Base-by-base conservation (phyloP, 352 stramenopile genomes). In the Saprolegnia diclina region DNA sequence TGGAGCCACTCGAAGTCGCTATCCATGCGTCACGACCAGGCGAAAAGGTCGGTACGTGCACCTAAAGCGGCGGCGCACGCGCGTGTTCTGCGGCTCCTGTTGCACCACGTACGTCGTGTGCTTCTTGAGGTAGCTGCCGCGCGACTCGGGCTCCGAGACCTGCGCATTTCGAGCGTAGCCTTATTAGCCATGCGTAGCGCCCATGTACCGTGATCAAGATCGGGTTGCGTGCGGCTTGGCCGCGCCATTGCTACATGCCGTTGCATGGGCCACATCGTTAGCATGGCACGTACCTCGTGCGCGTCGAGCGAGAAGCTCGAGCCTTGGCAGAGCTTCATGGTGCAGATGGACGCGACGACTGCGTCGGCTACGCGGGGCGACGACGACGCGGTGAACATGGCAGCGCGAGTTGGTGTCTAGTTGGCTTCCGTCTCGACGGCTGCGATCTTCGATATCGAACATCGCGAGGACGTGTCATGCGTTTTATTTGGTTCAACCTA, bases 1-100 rank as follows among this genome's bases (percentile, higher is more conserved):
- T 82, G 83, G n/a, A 91, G 76, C 83, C 83, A 91, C 55, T 78
- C 79, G 72, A 91, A 91, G 62, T 91, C 83, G 52, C 83, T 79
- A 38, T 21, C 4, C 24, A 16, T 24, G 19, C 19, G 14, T 46
- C 10, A 21, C n/a, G 16, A 11, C 21, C 55, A 57, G 4, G 16
- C 52, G 50, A 46, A 18, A 5, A 61, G 6, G 32, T 1, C n/a
- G 24, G 37, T n/a, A 11, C 18, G 56, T 59, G n/a, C 53, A 75
- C 74, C 74, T 85, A 53, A 88, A 91, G 65, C 83, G 80, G 32
- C 83, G 81, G 0, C 83, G 81, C 22, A 86, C 76, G 21, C 73
- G 48, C 10, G 72, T 62, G 32, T 83, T 75, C 26, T 61, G 45
- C 44, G 48, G 32, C 44, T 76, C 63, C 52, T 74, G 75, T 35